These are phyloP conservation scores for Leishmania guyanensis DNA, from an alignment of 208 protist species.

Conservation along the genomic window DNA sequence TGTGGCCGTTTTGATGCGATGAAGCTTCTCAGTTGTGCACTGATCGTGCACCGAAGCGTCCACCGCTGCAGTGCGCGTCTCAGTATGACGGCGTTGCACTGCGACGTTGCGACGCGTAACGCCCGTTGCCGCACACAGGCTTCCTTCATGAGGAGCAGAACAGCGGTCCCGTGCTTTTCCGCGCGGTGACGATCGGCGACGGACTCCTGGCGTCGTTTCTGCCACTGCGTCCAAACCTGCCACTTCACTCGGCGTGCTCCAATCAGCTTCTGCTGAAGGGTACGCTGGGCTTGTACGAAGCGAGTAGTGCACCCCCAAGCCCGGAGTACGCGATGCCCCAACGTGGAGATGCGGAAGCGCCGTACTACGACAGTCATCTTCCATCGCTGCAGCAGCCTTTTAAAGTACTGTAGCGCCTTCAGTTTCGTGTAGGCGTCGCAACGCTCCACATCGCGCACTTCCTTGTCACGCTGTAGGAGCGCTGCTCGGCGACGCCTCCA, in stretches of 20 bases:
- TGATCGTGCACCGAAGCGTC: not conserved
- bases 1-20: not conserved
- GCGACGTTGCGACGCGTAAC: not conserved
- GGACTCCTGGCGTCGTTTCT: not conserved
- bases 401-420: constrained; percentile 25
- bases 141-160: constrained; percentile 5
- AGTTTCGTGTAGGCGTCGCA: constrained; percentile 34
- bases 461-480: constrained; percentile 2
- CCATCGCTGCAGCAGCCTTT: constrained; percentile 22
- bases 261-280: constrained; percentile 7
- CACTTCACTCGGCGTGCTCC: constrained; percentile 7
- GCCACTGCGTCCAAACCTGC: constrained; percentile 24
- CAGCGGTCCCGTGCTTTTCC: not conserved
- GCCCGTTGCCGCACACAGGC: not conserved
- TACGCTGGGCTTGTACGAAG: constrained; percentile 12
- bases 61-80: constrained; percentile 6
- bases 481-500: constrained; percentile 30
- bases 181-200: constrained; percentile 9
- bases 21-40: not conserved
- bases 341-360: constrained; percentile 13
- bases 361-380: constrained; percentile 13
- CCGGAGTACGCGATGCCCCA: constrained; percentile 18
- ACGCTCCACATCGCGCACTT: constrained; percentile 20
- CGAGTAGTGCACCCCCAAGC: constrained; percentile 10
- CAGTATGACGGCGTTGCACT: not conserved